phyloP scores from a whole-genome alignment of 2,329 filamentous ascomycete species.

The Venturia nashicola region DNA sequence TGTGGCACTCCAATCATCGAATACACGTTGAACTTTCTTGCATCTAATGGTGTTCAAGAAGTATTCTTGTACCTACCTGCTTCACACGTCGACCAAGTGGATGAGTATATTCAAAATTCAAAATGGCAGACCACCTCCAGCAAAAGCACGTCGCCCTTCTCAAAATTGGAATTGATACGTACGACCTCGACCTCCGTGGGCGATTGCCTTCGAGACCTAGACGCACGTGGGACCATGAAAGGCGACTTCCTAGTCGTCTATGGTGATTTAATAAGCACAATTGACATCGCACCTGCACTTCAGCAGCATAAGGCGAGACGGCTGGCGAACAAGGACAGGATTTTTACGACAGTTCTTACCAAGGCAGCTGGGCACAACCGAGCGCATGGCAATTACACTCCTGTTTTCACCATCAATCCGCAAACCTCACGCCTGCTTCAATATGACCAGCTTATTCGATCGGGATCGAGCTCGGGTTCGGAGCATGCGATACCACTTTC shows the following conservation, averaged over 20 bases:
- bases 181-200: constrained; percentile 80
- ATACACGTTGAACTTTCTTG: constrained; percentile 92
- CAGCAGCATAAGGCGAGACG: constrained; percentile 69
- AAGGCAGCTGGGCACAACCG: constrained; percentile 63
- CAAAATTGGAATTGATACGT: constrained; percentile 69
- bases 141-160: constrained; percentile 62
- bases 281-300: constrained; percentile 49
- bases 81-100: constrained; percentile 25
- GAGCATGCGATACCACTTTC: constrained; percentile 58
- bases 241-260: constrained; percentile 62
- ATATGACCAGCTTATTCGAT: constrained; percentile 68
- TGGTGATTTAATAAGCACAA: constrained; percentile 6
- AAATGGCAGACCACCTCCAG: constrained; percentile 46
- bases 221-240: constrained; percentile 71
- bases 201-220: constrained; percentile 88
- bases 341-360: constrained; percentile 91
- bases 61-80: constrained; percentile 86
- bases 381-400: constrained; percentile 64
- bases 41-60: constrained; percentile 88
- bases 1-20: constrained; percentile 93
- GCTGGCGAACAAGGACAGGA: constrained; percentile 78
- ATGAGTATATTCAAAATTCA: constrained; percentile 38
- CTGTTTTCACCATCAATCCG: constrained; percentile 78
- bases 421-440: constrained; percentile 72
- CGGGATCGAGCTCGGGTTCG: constrained; percentile 44